Evolutionary conservation across 2,329 filamentous ascomycete genomes (phyloP), one percentile per base, ranked within the genome.

Genomic region (Colletotrichum tofieldiae): DNA sequence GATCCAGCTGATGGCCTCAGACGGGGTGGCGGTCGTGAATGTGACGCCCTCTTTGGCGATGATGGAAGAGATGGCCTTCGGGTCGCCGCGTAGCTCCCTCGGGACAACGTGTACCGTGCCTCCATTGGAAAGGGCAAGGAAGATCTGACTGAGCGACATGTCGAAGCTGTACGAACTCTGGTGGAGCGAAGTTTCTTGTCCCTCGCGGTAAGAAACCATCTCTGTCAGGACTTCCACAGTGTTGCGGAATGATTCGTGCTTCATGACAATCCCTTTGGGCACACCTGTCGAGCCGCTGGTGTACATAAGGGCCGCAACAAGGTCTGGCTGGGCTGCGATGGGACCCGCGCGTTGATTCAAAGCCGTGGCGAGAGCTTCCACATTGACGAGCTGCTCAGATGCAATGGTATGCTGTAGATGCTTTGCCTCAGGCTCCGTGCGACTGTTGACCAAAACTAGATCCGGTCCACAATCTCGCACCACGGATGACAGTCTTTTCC

Each of bases 81-180:
- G 77, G 70, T 86, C 82, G 26, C 77, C 78, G 2, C 84, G 79
- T 1, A 65, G 62, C 0, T 68, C 56, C 5, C 74, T 58, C 0
- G 82, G 77, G 0, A 79, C 82, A 5, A 87, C 74, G 29, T 79
- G 74, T 0, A 86, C 64, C 1, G 72, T 78, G 1, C 81, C 84
- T 0, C 84, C 84, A 32, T 78, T 78, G 11, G 75, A 73, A 1
- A 86, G 76, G 0, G 80, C 79, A 3, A 75, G 73, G 60, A 84
- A 79, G 8, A 81, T 79, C 72, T 86, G 82, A 3, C 73, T 73
- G 1, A 85, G 51, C 0, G 83, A 83, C 69, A 85, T 75, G 64
- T 87, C 84, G 74, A 86, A 86, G 12, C 77, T 78, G 37, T 77
- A 79, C 0, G 84, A 77, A 20, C 78, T 83, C 69, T 85, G 82